These are phyloP conservation scores for Talaromyces islandicus DNA, from an alignment of 2,329 filamentous ascomycete genomes.

Conservation along the genomic window DNA sequence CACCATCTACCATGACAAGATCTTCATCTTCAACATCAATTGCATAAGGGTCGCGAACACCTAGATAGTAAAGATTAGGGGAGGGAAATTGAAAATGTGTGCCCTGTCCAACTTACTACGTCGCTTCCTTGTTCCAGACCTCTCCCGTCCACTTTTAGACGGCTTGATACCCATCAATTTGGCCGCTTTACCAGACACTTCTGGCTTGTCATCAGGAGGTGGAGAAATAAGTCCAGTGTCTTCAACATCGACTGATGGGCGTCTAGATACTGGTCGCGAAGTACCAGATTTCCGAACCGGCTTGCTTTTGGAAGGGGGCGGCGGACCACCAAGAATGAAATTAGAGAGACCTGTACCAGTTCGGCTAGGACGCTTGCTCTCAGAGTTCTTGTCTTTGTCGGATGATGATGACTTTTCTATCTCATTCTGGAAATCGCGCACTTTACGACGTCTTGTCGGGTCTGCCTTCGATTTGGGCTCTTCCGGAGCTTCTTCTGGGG, in stretches of 20 bases:
- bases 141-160: conserved; percentile 39
- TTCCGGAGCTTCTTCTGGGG: conserved; percentile 36
- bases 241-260: conserved; percentile 61
- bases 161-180: conserved; percentile 62
- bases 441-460: conserved; percentile 51
- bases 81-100: not conserved
- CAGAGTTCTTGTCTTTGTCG: conserved; percentile 57
- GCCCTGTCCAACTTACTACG: conserved; percentile 23
- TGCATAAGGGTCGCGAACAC: conserved; percentile 53
- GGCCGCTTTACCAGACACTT: conserved; percentile 69
- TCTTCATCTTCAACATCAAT: conserved; percentile 55
- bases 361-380: conserved; percentile 51
- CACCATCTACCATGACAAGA: conserved; percentile 52
- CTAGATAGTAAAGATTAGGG: conserved; percentile 13
- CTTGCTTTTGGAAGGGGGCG: conserved; percentile 50
- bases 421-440: conserved; percentile 53
- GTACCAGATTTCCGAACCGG: conserved; percentile 59
- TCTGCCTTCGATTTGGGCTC: conserved; percentile 53
- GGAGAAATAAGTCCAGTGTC: conserved; percentile 62
- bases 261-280: conserved; percentile 53
- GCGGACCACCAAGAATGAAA: conserved; percentile 63
- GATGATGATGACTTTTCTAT: conserved; percentile 53
- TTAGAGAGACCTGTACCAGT: conserved; percentile 51
- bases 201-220: conserved; percentile 61
- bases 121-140: conserved; percentile 49